These are phyloP conservation scores for Lactarius sp. DNA, from an alignment of 768 basidiomycete species.

Conservation along the genomic window DNA sequence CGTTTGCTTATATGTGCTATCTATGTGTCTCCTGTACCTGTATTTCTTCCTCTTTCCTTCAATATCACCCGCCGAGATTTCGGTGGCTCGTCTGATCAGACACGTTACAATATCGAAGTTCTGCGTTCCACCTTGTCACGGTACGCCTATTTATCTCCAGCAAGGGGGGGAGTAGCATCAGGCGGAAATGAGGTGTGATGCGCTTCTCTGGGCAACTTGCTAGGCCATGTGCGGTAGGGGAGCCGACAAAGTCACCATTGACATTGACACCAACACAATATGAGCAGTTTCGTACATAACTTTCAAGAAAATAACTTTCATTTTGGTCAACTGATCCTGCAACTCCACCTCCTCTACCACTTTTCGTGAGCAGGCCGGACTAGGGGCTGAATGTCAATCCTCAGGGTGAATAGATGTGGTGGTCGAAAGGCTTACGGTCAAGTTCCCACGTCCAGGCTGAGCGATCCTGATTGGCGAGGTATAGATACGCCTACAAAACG, in stretches of 20 bases:
- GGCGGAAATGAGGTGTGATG: background rate
- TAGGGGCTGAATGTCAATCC: slow-evolving; percentile 20
- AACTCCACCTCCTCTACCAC: slow-evolving; percentile 35
- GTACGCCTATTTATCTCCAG: background rate
- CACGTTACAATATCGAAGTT: background rate
- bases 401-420: background rate
- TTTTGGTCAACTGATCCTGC: background rate
- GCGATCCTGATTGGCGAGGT: slow-evolving; percentile 61
- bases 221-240: background rate
- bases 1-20: background rate
- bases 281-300: background rate
- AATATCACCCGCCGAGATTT: background rate
- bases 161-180: background rate
- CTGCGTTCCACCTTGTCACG: background rate
- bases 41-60: background rate
- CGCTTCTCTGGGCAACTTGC: background rate
- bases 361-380: slow-evolving; percentile 53
- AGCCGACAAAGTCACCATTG: background rate
- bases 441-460: slow-evolving; percentile 79
- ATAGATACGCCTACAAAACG: slow-evolving; percentile 51
- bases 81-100: background rate
- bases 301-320: background rate
- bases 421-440: slow-evolving; percentile 48
- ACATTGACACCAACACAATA: background rate
- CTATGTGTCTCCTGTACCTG: background rate